phyloP scores from a whole-genome alignment of 768 basidiomycete species.

The Lactarius akahatsu region DNA sequence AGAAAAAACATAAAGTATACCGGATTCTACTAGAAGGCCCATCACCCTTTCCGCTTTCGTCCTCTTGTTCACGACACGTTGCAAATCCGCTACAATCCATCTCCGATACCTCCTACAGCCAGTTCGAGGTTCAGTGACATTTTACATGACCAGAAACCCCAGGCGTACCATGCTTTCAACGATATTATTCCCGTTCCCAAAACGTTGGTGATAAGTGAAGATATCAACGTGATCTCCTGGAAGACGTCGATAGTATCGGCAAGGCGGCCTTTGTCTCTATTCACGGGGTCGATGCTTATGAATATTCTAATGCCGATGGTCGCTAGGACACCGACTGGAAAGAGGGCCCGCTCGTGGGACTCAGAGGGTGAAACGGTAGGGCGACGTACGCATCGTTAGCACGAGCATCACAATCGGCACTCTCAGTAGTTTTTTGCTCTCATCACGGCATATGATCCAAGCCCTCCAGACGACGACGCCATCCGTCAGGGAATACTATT shows the following conservation, averaged over 20 bases:
- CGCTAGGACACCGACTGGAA: background rate
- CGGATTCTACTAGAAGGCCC: background rate
- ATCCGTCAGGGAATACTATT: background rate
- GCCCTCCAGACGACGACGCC: conserved; percentile 4
- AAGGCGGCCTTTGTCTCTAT: background rate
- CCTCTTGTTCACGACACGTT: background rate
- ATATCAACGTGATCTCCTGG: conserved; percentile 1
- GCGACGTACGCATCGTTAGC: background rate
- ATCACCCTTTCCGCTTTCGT: background rate
- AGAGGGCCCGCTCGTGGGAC: background rate
- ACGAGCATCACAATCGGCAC: conserved; percentile 1
- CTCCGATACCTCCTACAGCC: background rate
- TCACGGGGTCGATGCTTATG: background rate
- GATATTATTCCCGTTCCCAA: background rate
- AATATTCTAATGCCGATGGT: background rate
- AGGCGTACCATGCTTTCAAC: conserved; percentile 2
- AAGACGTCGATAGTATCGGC: background rate
- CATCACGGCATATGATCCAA: conserved; percentile 6
- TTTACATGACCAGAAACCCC: background rate
- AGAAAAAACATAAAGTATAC: background rate
- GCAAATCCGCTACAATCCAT: background rate
- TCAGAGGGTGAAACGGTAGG: too few species aligned
- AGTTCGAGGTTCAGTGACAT: background rate
- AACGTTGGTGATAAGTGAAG: conserved; percentile 5
- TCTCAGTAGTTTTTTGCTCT: background rate